phyloP scores from a whole-genome alignment of 805 yeast genomes.

The Kluyveromyces nonfermentans region DNA sequence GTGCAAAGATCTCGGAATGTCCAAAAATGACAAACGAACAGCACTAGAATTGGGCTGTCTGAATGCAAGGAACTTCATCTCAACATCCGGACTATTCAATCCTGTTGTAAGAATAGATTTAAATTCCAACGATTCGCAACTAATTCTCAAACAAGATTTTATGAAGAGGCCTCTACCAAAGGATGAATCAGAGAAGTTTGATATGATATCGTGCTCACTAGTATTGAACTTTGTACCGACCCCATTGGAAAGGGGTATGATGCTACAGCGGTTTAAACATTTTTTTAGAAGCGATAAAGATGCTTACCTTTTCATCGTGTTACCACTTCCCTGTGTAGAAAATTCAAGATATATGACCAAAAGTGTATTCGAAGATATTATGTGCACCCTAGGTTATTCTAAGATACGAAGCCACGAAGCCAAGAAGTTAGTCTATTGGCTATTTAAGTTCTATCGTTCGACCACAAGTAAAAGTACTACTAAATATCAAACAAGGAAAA shows the following conservation, averaged over 20 bases:
- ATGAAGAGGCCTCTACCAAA: conserved; percentile 63
- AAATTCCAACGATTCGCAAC: conserved; percentile 61
- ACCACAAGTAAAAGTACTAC: not conserved
- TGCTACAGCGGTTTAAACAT: conserved; percentile 51
- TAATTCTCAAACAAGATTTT: conserved; percentile 71
- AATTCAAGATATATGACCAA: conserved; percentile 74
- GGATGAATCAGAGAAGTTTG: conserved; percentile 38
- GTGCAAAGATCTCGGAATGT: conserved; percentile 36
- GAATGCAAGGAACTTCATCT: conserved; percentile 56
- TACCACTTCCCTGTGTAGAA: conserved; percentile 78
- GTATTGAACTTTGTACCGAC: conserved; percentile 85
- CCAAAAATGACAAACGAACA: conserved; percentile 8
- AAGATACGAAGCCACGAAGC: conserved; percentile 44
- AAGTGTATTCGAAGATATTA: conserved; percentile 34
- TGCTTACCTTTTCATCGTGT: conserved; percentile 57
- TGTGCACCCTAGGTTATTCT: conserved; percentile 52
- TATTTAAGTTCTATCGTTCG: conserved; percentile 33
- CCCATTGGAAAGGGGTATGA: conserved; percentile 60
- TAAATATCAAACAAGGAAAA: conserved; percentile 31
- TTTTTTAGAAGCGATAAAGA: conserved; percentile 37
- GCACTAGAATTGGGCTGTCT: conserved; percentile 84
- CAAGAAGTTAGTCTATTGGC: conserved; percentile 64
- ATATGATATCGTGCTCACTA: conserved; percentile 70
- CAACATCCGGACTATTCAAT: conserved; percentile 46
- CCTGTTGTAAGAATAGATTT: conserved; percentile 62